Evolutionary conservation across 2,329 filamentous ascomycete species (phyloP).

Genomic region (Pseudopithomyces chartarum): DNA sequence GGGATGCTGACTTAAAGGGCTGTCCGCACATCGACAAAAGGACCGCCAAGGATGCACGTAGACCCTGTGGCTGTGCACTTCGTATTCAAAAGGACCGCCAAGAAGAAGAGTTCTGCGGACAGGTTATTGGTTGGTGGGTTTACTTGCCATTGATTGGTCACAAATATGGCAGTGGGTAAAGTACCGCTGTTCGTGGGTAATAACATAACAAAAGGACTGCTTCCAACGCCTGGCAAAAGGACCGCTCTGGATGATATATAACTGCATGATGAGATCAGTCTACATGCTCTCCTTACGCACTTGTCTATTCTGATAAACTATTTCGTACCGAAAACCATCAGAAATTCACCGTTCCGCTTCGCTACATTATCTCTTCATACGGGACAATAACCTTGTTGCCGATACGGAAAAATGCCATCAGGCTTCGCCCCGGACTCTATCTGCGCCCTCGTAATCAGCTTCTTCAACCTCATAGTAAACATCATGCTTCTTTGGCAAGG

Average conservation of each 20-base stretch:
- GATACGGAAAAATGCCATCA: neutral
- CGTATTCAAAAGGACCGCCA: conserved; percentile 4
- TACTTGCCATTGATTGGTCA: too few relatives aligned
- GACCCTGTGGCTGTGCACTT: neutral
- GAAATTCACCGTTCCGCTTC: too few relatives aligned
- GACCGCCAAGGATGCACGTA: neutral
- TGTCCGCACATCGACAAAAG: neutral
- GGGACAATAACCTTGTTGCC: too few relatives aligned
- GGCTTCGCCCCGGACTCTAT: neutral
- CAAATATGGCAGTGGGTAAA: too few relatives aligned
- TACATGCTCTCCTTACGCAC: too few relatives aligned
- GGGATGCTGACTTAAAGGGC: too few relatives aligned
- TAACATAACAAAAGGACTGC: neutral
- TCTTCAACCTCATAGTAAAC: conserved; percentile 1
- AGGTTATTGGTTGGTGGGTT: neutral
- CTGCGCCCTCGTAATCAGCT: neutral
- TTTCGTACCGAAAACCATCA: too few relatives aligned
- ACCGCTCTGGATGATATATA: neutral
- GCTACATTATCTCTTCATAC: too few relatives aligned
- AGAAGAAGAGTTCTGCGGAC: neutral
- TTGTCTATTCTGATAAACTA: too few relatives aligned
- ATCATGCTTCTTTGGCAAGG: conserved; percentile 3
- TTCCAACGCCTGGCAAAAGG: neutral
- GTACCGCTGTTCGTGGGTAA: too few relatives aligned
- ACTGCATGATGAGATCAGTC: too few relatives aligned